Conservation (phyloP, 2,329 filamentous ascomycete genomes). For the Seiridium unicorne region DNA sequence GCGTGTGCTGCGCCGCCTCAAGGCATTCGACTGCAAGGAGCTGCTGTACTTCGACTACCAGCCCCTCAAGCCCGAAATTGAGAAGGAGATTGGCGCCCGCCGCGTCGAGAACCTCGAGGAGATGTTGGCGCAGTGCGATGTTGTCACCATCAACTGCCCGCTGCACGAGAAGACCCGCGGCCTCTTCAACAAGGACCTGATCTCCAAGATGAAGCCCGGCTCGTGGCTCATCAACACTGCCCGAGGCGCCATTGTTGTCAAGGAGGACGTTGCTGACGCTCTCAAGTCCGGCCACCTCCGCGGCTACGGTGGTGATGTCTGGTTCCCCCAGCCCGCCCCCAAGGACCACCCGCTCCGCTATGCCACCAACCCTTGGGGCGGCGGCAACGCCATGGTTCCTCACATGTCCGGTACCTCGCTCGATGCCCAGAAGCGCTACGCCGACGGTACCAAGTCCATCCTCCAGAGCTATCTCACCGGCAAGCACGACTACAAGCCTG, state of each 20-base stretch:
- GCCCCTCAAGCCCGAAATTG: constrained; percentile 78
- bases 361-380: constrained; percentile 91
- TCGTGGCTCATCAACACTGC: constrained; percentile 99
- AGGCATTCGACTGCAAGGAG: constrained; percentile 99
- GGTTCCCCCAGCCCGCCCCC: constrained; percentile 97
- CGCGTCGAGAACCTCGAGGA: constrained; percentile 89
- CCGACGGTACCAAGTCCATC: constrained; percentile 84
- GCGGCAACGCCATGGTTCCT: constrained; percentile 94
- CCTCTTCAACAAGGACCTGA: constrained; percentile 97
- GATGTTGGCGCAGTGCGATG: constrained; percentile 88
- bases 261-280: constrained; percentile 95
- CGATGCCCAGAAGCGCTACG: constrained; percentile 92
- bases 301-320: constrained; percentile 86
- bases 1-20: constrained; percentile 92
- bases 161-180: constrained; percentile 97
- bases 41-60: constrained; percentile 99
- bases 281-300: constrained; percentile 88
- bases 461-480: constrained; percentile 88
- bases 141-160: constrained; percentile 99
- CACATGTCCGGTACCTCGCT: constrained; percentile 99
- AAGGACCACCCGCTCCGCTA: constrained; percentile 89
- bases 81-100: constrained; percentile 94
- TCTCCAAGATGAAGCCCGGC: constrained; percentile 98
- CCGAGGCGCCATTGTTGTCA: constrained; percentile 97
- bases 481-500: constrained; percentile 79